Evolutionary conservation across 371 early-diverging fungal species (phyloP), one percentile per base, ranked within the genome.

Genomic region (Capillidium heterosporum): DNA sequence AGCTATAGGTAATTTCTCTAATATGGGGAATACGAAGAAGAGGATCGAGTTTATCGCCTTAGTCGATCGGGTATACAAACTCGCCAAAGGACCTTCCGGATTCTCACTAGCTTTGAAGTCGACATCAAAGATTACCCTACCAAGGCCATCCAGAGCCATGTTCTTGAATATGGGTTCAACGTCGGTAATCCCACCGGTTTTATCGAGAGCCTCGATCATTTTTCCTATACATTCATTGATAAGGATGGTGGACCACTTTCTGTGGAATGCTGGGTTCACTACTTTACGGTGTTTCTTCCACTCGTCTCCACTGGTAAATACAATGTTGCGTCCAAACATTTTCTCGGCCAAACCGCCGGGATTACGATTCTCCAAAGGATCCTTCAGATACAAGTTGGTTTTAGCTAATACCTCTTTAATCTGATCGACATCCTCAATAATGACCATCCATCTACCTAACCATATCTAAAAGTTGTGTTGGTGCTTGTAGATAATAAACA

Each of bases 41-140:
- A 59, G 43, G 39, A 2, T 57, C 57, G 1, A 44, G 41, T 2
- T 41, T 42, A 35, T 42, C 47, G 15, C 51, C 39, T 13, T 54
- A 10, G 8, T 62, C 62, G 46, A 63, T 64, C 1, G 62, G 64
- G 10, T 65, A 60, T 43, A 48, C 59, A 15, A 48, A 54, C 11
- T 63, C 60, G 47, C 64, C 64, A 26, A 68, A 56, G 5, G 59
- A 54, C 3, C 60, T 52, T 26, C 62, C 61, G 27, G 62, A 7
- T 7, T 13, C 13, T 35, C 35, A 13, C 35, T 35, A 7, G 35
- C 35, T 59, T 3, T 59, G 29, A 13, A 47, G 66, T 26, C 47
- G 48, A 41, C 56, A 57, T 21, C 47, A 24, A 1, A 60, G n/a
- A 28, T 52, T 50, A 41, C 63, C 23, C 44, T 56, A 8, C 56